Evolutionary conservation across 176 grass and related monocot species (phyloP), one percentile per base, ranked within the genome.

Genomic region (Carex cristatella): DNA sequence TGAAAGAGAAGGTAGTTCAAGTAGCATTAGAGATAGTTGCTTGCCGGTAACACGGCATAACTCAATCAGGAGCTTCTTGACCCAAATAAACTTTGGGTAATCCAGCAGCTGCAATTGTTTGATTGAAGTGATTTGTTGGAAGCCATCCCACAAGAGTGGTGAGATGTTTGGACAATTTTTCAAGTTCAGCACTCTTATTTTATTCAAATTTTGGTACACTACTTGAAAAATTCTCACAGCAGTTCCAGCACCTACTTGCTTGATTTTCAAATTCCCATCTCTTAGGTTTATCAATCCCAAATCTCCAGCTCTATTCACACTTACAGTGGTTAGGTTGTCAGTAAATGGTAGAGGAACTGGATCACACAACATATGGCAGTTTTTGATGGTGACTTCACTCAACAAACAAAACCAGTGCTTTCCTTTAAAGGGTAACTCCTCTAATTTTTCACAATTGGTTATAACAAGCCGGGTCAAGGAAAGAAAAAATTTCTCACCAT

Each of bases 211-310:
- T 77, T 72, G 40, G 61, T 68, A 67, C 64, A 83, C 10, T 8
- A 87, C 54, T 70, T 46, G 51, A 80, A 84, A 79, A 54, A 85
- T 19, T 69, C 16, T 12, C 14, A 84, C n/a, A 5, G 69, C 38
- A 77, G 10, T 84, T 10, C 48, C 6, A 15, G 2, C 7, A 72
- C 33, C 28, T 1, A 90, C 38, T 16, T 87, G 40, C 79, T 83
- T 73, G 37, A 87, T 42, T 69, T 90, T 69, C 51, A 90, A 84
- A 75, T 80, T 61, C 5, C 37, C 70, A 60, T 83, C 71, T 14
- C 30, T 83, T 5, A 27, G 0, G 60, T 84, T 72, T 76, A n/a
- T 23, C 10, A 15, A 84, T 49, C 28, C 80, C 40, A 44, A 84
- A 58, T 75, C 74, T 70, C 76, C 27, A 33, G 63, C 71, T 79